These are phyloP conservation scores for Lunasporangiospora selenospora DNA, from an alignment of 192 early-diverging fungal species.

Conservation along the genomic window DNA sequence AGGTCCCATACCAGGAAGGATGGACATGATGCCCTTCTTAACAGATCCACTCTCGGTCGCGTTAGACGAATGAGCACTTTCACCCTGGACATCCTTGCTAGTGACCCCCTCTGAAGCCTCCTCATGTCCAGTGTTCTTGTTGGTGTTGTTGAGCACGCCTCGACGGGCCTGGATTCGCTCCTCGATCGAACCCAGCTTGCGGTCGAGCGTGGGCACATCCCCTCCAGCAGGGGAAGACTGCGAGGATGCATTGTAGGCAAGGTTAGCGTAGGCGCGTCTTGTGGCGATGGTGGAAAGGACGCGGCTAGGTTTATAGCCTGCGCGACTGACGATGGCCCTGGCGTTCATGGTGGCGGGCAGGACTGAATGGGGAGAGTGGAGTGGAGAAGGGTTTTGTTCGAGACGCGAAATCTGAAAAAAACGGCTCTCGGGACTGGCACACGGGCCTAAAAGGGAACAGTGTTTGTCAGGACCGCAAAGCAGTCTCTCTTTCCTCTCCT, in stretches of 20 bases:
- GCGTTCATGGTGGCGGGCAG: conserved; percentile 24
- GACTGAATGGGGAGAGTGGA: not conserved
- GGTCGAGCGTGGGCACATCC: conserved; percentile 38
- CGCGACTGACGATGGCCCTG: conserved; percentile 30
- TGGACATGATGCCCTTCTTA: conserved; percentile 48
- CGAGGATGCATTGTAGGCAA: conserved; percentile 36
- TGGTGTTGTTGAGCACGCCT: conserved; percentile 17
- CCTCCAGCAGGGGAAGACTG: conserved; percentile 26
- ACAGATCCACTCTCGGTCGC: conserved; percentile 7
- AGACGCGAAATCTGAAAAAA: no score
- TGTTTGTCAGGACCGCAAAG: not conserved
- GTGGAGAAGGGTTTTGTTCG: not conserved
- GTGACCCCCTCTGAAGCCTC: conserved; percentile 8
- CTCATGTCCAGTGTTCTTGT: no score
- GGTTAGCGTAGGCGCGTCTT: conserved; percentile 39
- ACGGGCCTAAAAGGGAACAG: conserved; percentile 2
- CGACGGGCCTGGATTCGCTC: conserved; percentile 47
- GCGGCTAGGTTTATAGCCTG: conserved; percentile 20
- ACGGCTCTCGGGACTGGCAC: no score
- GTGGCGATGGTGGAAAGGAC: conserved; percentile 2
- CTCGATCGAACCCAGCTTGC: conserved; percentile 44
- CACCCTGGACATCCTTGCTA: not conserved
- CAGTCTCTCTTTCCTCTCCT: not conserved
- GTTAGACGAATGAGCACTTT: not conserved
- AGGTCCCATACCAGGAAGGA: conserved; percentile 24